Conservation (phyloP, 1,284 basidiomycete species). For the Schizopora paradoxa region DNA sequence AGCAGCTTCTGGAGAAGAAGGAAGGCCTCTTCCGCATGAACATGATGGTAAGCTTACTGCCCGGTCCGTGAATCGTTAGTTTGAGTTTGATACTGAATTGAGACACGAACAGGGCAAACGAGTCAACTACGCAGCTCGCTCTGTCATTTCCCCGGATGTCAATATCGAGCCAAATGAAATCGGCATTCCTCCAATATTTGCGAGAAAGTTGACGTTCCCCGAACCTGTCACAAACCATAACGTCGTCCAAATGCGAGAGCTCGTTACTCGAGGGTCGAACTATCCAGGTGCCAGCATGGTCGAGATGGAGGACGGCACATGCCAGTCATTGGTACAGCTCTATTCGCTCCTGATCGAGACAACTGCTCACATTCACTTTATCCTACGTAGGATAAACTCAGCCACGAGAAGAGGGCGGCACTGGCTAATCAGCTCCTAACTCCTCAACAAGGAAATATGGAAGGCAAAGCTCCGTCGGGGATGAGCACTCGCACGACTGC, state of each 20-base stretch:
- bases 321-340: slow-evolving; percentile 70
- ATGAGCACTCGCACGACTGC: slow-evolving; percentile 67
- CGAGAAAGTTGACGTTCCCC: slow-evolving; percentile 94
- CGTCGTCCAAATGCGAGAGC: slow-evolving; percentile 82
- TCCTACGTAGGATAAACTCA: slow-evolving; percentile 68
- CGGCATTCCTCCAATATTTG: slow-evolving; percentile 96
- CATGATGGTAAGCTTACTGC: slow-evolving; percentile 80
- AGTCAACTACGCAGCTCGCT: slow-evolving; percentile 98
- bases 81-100: slow-evolving; percentile 6
- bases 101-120: slow-evolving; percentile 80
- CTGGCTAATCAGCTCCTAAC: slow-evolving; percentile 97
- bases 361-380: neutral
- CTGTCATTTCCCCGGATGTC: slow-evolving; percentile 98
- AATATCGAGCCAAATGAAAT: slow-evolving; percentile 99
- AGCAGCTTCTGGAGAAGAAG: slow-evolving; percentile 98
- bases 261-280: slow-evolving; percentile 90
- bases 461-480: slow-evolving; percentile 44
- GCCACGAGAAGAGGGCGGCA: slow-evolving; percentile 85
- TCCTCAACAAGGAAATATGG: slow-evolving; percentile 72
- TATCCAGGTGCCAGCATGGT: slow-evolving; percentile 95
- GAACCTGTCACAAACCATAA: slow-evolving; percentile 95
- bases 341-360: slow-evolving; percentile 2
- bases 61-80: slow-evolving; percentile 7
- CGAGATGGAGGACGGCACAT: slow-evolving; percentile 90
- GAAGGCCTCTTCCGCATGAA: slow-evolving; percentile 98